Base-by-base conservation (phyloP, 1,139 yeast species). In the Scheffersomyces illinoinensis region DNA sequence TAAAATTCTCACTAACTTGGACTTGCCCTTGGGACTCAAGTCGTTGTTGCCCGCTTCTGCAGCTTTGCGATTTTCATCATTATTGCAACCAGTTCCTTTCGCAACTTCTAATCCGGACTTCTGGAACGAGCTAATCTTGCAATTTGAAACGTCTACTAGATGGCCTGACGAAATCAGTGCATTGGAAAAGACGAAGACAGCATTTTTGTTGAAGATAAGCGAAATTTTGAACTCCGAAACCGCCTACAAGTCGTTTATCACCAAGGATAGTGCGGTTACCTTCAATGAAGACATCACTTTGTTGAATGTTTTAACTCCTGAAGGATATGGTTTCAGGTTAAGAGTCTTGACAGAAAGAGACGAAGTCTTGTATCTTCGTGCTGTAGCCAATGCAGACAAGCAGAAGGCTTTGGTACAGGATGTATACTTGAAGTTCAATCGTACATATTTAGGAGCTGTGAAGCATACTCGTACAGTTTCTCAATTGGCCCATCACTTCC, bases 81-180 rank as follows among this genome's bases (percentile, higher is more conserved):
- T 89, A 14, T 80, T 88, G 61, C 88, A 86, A 64, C 98, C 98
- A 0, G 91, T 88, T 50, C 97, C 97, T 50, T 91, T 85, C 77
- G 95, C 96, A 18, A 75, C 77, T 4, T 84, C 91, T 1, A 89
- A 85, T 66, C 93, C 93, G 5, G 93, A 91, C 69, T 90, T 90
- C 66, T 86, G 91, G 80, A 91, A 90, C 64, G 93, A 90, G 56
- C 87, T 89, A 26, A 82, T 93, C 14, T 73, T 96, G 54, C 97
- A 93, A 73, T 92, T 96, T 73, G 99, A 96, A 76, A 80, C 91
- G 3, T 90, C 97, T 1, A 82, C 87, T n/a, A 87, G 88, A 72
- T 96, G 99, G 99, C 99, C 99, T 0, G 97, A 91, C 73, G 97
- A 95, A 71, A 72, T 92, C 5, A 77, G 82, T 48, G 93, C 98